A percentile compares a stretch with the other conserved stretches of the same genome.
Conservation (phyloP, 305 asterid species). For the Euphrasia arctica region DNA sequence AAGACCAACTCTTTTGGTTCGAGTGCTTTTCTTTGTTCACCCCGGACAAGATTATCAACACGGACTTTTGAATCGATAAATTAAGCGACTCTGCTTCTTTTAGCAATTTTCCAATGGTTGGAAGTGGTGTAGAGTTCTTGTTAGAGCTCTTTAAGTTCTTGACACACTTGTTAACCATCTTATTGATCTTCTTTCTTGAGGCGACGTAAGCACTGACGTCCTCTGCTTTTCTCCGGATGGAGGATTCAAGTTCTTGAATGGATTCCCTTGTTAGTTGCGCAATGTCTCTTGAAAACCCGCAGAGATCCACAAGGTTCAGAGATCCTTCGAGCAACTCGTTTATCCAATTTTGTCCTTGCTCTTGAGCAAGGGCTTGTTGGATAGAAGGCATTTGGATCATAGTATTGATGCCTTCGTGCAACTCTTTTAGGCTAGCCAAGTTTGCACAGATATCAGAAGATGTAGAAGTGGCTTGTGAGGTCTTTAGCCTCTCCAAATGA, state of each 20-base stretch:
- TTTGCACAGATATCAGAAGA: conserved; percentile 23
- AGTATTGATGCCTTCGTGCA: conserved; percentile 32
- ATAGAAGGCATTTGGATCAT: conserved; percentile 28
- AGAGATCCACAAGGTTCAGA: conserved; percentile 26
- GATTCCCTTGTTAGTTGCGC: conserved; percentile 28
- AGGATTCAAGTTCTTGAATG: conserved; percentile 38
- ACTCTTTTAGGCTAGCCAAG: conserved; percentile 28
- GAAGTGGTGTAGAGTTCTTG: conserved; percentile 3
- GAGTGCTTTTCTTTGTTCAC: conserved; percentile 20
- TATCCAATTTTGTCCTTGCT: conserved; percentile 8
- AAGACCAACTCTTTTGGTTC: conserved; percentile 30
- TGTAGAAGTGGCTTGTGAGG: conserved; percentile 21
- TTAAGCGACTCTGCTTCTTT: conserved; percentile 30
- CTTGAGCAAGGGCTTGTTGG: conserved; percentile 26
- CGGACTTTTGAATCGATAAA: conserved; percentile 13
- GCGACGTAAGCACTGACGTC: conserved; percentile 25
- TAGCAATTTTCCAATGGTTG: conserved; percentile 24
- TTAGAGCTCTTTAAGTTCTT: conserved; percentile 29
- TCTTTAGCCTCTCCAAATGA: conserved; percentile 17
- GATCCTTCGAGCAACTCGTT: conserved; percentile 30
- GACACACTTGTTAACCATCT: conserved; percentile 27
- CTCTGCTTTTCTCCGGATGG: conserved; percentile 30
- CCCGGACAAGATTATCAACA: conserved; percentile 18
- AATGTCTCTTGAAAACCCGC: conserved; percentile 28
- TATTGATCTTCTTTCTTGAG: conserved; percentile 33